A percentile compares a stretch with the other conserved stretches of the same genome.
These are phyloP conservation scores for Auriscalpium orientale DNA, from an alignment of 768 basidiomycete species.

Conservation along the genomic window DNA sequence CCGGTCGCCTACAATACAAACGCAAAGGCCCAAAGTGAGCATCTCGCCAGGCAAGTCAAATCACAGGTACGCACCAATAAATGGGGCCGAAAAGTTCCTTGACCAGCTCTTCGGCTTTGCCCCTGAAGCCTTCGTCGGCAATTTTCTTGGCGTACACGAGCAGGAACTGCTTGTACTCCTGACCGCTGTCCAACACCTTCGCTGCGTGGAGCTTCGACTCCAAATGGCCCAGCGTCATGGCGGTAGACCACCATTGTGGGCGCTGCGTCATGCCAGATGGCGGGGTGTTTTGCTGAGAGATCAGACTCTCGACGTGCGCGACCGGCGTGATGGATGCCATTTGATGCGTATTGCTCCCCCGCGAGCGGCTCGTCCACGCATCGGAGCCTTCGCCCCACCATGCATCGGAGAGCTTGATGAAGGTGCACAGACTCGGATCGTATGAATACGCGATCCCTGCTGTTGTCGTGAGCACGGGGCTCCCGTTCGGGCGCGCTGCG, in stretches of 20 bases:
- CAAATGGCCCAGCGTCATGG: conserved; percentile 81
- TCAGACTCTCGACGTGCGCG: conserved; percentile 20
- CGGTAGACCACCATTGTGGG: conserved; percentile 76
- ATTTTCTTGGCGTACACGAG: conserved; percentile 75
- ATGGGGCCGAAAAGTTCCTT: conserved; percentile 86
- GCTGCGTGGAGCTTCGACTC: conserved; percentile 78
- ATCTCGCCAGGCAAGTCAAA: background rate
- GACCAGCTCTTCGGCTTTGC: conserved; percentile 86
- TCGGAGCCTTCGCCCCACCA: conserved; percentile 87
- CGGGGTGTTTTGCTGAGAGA: conserved; percentile 18
- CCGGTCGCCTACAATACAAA: conserved; percentile 50
- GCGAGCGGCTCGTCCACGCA: conserved; percentile 64
- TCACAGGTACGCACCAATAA: conserved; percentile 58
- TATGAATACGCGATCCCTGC: conserved; percentile 77
- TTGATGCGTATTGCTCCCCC: conserved; percentile 46
- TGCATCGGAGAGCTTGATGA: conserved; percentile 68
- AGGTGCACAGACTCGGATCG: conserved; percentile 56
- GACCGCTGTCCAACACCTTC: conserved; percentile 66
- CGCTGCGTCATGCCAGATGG: conserved; percentile 25
- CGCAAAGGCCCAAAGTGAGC: conserved; percentile 1
- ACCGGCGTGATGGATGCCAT: conserved; percentile 31
- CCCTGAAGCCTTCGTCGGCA: conserved; percentile 83
- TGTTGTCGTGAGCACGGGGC: conserved; percentile 69
- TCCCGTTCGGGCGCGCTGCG: conserved; percentile 69
- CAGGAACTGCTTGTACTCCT: conserved; percentile 76